Conservation (phyloP, 2,329 filamentous ascomycete species). For the Trichothecium roseum region DNA sequence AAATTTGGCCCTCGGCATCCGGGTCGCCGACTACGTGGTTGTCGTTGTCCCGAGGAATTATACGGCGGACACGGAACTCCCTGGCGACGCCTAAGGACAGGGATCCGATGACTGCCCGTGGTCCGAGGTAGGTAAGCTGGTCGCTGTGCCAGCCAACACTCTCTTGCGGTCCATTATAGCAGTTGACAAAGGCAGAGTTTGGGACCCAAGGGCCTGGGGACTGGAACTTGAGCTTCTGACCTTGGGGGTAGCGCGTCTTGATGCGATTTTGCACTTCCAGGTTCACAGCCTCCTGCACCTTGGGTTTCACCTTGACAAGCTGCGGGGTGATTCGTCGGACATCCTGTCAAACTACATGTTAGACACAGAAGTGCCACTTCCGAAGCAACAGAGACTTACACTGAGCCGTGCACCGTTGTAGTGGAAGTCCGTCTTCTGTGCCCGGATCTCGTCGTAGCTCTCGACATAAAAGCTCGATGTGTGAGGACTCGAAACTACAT, state of each 20-base stretch:
- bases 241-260: conserved; percentile 52
- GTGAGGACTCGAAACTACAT: conserved; percentile 75
- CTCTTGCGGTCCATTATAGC: conserved; percentile 72
- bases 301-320: conserved; percentile 57
- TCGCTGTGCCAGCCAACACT: conserved; percentile 90
- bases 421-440: conserved; percentile 69
- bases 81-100: conserved; percentile 85
- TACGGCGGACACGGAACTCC: conserved; percentile 77
- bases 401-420: conserved; percentile 74
- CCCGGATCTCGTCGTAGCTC: conserved; percentile 54
- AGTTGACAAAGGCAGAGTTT: conserved; percentile 91
- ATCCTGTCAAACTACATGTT: conserved; percentile 35
- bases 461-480: conserved; percentile 78
- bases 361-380: background rate
- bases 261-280: conserved; percentile 64
- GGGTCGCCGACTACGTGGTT: conserved; percentile 30
- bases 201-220: conserved; percentile 64
- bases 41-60: conserved; percentile 50
- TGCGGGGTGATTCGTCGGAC: conserved; percentile 67
- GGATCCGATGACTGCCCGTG: conserved; percentile 78
- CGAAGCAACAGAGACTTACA: conserved; percentile 21
- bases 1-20: conserved; percentile 73
- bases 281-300: conserved; percentile 70
- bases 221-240: conserved; percentile 69
- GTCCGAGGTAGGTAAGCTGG: conserved; percentile 86